phyloP scores from a whole-genome alignment of 345 rosid genomes.

The Leavenworthia alabamica region DNA sequence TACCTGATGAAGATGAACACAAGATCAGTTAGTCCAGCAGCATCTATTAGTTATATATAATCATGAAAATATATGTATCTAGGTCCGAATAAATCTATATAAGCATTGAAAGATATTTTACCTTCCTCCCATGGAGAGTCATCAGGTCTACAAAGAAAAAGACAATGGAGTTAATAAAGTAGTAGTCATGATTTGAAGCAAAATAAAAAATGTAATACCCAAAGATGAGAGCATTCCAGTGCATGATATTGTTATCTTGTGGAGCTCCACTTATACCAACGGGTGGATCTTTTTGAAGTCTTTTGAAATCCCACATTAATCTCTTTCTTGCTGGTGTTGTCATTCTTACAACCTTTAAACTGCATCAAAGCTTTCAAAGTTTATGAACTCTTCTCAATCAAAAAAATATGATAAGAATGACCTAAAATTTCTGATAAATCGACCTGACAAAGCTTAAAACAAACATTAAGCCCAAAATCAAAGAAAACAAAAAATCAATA shows the following conservation, averaged over 20 bases:
- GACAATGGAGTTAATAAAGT: slow-evolving; percentile 14
- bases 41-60: background rate
- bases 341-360: slow-evolving; percentile 23
- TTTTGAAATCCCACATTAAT: slow-evolving; percentile 61
- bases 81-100: background rate
- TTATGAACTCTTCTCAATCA: background rate
- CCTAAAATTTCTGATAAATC: background rate
- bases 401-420: background rate
- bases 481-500: background rate
- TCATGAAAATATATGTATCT: background rate
- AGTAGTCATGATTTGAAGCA: background rate
- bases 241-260: slow-evolving; percentile 52
- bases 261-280: slow-evolving; percentile 55
- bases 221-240: slow-evolving; percentile 55
- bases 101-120: slow-evolving; percentile 19
- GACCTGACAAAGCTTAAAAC: background rate
- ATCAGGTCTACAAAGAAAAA: slow-evolving; percentile 55
- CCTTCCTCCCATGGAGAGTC: slow-evolving; percentile 92
- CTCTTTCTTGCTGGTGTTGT: slow-evolving; percentile 55
- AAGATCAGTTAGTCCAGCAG: background rate
- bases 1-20: slow-evolving; percentile 41
- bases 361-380: background rate
- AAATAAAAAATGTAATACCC: slow-evolving; percentile 28
- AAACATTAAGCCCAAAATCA: background rate
- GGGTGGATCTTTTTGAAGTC: slow-evolving; percentile 57